Evolutionary conservation across 2,329 filamentous ascomycete genomes (phyloP).

Genomic region (Thielaviopsis musarum): DNA sequence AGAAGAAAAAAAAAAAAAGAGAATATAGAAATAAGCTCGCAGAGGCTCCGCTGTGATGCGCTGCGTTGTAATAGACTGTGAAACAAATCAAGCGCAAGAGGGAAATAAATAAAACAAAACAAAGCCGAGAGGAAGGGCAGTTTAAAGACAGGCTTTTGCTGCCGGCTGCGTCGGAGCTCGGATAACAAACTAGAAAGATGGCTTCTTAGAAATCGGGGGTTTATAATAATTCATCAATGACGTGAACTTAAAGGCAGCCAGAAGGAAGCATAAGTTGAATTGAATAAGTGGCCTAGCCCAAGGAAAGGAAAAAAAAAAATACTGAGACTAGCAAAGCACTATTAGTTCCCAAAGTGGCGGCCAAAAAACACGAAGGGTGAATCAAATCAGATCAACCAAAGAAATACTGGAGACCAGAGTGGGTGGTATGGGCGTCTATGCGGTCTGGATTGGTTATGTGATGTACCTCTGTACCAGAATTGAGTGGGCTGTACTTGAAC

Average conservation of each 20-base stretch:
- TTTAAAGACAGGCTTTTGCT: not conserved
- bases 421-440: not conserved
- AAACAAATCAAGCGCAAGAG: not conserved
- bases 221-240: not conserved
- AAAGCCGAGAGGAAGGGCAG: not conserved
- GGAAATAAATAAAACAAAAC: not conserved
- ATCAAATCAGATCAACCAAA: not conserved
- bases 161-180: slow-evolving; percentile 3
- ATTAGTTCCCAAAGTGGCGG: not conserved
- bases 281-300: too few relatives aligned
- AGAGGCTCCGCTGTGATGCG: not conserved
- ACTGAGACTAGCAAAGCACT: not conserved
- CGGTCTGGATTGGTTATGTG: not conserved
- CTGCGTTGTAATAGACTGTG: not conserved
- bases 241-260: not conserved
- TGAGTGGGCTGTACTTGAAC: not conserved
- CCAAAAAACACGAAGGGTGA: slow-evolving; percentile 1
- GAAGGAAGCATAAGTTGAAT: not conserved
- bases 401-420: not conserved
- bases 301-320: not conserved
- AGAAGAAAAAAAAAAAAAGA: not conserved
- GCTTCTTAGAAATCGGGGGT: not conserved
- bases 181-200: not conserved
- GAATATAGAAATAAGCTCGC: not conserved
- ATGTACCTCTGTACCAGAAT: not conserved